Evolutionary conservation across 306 rosid species (phyloP), one percentile per base, ranked within the genome.

Genomic region (Cicer cuneatum): DNA sequence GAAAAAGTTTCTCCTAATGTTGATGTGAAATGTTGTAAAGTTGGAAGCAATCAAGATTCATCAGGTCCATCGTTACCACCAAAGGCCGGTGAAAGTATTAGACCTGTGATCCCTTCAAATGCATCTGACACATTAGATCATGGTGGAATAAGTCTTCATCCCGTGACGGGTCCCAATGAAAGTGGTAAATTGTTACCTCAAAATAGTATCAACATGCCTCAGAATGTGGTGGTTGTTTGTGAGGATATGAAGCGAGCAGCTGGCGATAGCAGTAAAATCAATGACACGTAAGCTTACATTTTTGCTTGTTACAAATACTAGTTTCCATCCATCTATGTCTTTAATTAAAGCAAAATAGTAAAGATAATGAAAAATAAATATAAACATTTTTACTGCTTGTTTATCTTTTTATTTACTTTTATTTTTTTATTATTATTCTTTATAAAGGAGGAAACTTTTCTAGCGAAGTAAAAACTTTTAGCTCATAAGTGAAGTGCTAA

Each of bases 241-340:
- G 86, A 85, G 77, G 76, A 76, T 77, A 64, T 52, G 78, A 86
- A 83, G 79, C 75, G 43, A 52, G 78, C 61, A 46, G 64, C 65
- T 78, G 87, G 72, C 64, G 89, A 74, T 54, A 53, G 64, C 43
- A 81, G 76, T 76, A 80, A 84, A 67, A 77, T 62, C 61, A 87
- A 85, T 69, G 75, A 82, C 76, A 78, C 24, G 99, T 95, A 87
- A 95, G 99, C 52, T 61, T 78, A 58, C 33, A 35, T 66, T 48
- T 21, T 58, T 46, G 71, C 57, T 69, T 66, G 24, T 40, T 51
- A 42, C 19, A 42, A 24, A 74, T 67, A 19, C 71, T 81, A 63
- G 69, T 66, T 70, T 74, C 70, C 24, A 68, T 29, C 45, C 18
- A 5, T 52, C 43, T 39, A 45, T 16, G 11, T 19, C 72, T 66